phyloP scores from a whole-genome alignment of 768 basidiomycete genomes.

The Russula vinacea region DNA sequence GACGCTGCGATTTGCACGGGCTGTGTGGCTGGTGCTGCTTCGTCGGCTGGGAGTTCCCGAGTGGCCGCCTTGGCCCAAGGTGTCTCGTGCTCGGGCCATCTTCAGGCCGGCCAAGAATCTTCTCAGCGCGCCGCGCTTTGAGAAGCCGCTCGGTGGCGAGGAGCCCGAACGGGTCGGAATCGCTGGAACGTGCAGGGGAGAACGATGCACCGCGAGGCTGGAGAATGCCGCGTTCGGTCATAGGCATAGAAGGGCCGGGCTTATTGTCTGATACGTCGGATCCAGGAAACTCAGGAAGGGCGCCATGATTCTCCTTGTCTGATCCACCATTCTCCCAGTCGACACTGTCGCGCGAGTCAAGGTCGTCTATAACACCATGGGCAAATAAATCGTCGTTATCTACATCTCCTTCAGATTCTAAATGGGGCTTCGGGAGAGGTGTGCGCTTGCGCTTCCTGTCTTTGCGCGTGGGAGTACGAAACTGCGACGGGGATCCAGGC shows the following conservation, averaged over 20 bases:
- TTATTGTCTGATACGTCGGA: conserved; percentile 17
- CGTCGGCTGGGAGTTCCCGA: conserved; percentile 20
- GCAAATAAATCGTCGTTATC: conserved; percentile 28
- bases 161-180: conserved; percentile 30
- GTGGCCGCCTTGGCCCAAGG: conserved; percentile 19
- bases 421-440: conserved; percentile 11
- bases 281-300: not conserved
- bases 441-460: conserved; percentile 21
- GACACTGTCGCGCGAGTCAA: conserved; percentile 25
- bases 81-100: conserved; percentile 19
- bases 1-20: not conserved
- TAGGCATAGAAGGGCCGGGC: conserved; percentile 3
- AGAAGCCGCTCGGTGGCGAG: conserved; percentile 28
- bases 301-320: conserved; percentile 28
- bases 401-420: conserved; percentile 12
- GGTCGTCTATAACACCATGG: conserved; percentile 22
- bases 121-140: conserved; percentile 23
- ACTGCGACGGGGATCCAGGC: conserved; percentile 19
- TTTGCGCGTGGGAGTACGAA: conserved; percentile 26
- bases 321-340: conserved; percentile 27
- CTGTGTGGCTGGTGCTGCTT: conserved; percentile 1
- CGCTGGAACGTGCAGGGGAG: conserved; percentile 18
- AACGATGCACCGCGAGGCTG: conserved; percentile 20
- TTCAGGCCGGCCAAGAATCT: not conserved
- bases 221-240: conserved; percentile 28